Evolutionary conservation across 768 basidiomycete genomes (phyloP).

Genomic region (Russula emetica): DNA sequence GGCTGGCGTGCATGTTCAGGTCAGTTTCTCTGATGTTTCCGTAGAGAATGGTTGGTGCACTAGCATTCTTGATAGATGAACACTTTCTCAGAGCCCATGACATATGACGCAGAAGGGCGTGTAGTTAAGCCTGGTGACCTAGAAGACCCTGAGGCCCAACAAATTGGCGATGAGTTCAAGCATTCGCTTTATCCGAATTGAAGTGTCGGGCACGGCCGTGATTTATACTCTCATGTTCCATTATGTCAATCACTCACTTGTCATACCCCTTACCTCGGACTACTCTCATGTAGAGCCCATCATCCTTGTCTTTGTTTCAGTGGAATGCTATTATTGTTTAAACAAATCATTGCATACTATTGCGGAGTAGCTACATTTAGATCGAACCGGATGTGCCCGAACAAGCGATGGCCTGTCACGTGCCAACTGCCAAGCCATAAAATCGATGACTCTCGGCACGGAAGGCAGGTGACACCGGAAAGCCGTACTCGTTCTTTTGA

Average conservation of each 20-base stretch:
- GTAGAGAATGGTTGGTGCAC: not conserved
- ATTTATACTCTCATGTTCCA: constrained; percentile 12
- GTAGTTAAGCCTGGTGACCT: constrained; percentile 41
- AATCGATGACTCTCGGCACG: too few relatives aligned
- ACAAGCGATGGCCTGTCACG: too few relatives aligned
- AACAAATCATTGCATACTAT: not conserved
- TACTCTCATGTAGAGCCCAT: not conserved
- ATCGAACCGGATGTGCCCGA: not conserved
- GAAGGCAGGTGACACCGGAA: too few relatives aligned
- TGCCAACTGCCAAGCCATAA: not conserved
- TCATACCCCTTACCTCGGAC: constrained; percentile 4
- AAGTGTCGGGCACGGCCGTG: not conserved
- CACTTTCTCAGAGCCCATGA: constrained; percentile 36
- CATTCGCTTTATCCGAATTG: constrained; percentile 35
- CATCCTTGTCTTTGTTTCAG: not conserved
- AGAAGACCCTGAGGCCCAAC: constrained; percentile 62
- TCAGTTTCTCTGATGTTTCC: constrained; percentile 23
- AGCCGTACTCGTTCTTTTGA: too few relatives aligned
- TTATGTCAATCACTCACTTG: constrained; percentile 5
- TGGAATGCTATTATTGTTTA: constrained; percentile 2
- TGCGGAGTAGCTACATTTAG: not conserved
- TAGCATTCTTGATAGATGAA: constrained; percentile 10
- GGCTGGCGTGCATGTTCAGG: constrained; percentile 37
- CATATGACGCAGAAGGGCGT: constrained; percentile 57
- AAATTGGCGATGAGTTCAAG: constrained; percentile 60